Percentiles rank a stretch among this genome's conserved stretches.
phyloP scores from a whole-genome alignment of 2,329 filamentous ascomycete genomes.

The Scleromitrula shiraiana region DNA sequence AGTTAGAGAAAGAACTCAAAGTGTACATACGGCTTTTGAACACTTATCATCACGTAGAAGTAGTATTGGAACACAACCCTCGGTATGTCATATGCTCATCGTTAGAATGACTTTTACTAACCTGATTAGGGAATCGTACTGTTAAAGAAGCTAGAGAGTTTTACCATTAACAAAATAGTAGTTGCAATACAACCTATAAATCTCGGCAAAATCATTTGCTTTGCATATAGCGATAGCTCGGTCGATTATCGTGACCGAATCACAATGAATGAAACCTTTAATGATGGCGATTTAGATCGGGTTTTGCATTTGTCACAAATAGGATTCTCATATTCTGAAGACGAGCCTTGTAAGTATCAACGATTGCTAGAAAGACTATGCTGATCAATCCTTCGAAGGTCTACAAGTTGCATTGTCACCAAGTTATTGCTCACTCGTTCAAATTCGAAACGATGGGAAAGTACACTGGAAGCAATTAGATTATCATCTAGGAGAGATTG shows the following conservation, averaged over 20 bases:
- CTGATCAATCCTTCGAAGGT: constrained; percentile 32
- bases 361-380: neutral
- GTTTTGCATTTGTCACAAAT: constrained; percentile 67
- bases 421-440: constrained; percentile 49
- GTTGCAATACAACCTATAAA: constrained; percentile 61
- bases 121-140: constrained; percentile 33
- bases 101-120: constrained; percentile 3
- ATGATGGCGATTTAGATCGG: constrained; percentile 53
- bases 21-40: constrained; percentile 68
- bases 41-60: constrained; percentile 62
- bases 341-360: constrained; percentile 50
- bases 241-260: constrained; percentile 72
- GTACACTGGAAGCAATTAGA: constrained; percentile 50
- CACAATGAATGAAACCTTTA: constrained; percentile 61
- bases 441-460: constrained; percentile 50
- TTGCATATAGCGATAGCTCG: constrained; percentile 72
- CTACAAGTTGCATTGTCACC: constrained; percentile 55
- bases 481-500: constrained; percentile 42
- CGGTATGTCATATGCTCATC: constrained; percentile 18
- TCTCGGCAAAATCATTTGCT: constrained; percentile 61
- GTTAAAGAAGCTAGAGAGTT: constrained; percentile 59
- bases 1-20: constrained; percentile 53
- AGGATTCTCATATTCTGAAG: constrained; percentile 64
- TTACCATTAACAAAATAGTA: constrained; percentile 61
- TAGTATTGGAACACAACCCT: constrained; percentile 31